Base-by-base conservation (phyloP, 176 grass and related monocot genomes). In the Melocanna baccifera region DNA sequence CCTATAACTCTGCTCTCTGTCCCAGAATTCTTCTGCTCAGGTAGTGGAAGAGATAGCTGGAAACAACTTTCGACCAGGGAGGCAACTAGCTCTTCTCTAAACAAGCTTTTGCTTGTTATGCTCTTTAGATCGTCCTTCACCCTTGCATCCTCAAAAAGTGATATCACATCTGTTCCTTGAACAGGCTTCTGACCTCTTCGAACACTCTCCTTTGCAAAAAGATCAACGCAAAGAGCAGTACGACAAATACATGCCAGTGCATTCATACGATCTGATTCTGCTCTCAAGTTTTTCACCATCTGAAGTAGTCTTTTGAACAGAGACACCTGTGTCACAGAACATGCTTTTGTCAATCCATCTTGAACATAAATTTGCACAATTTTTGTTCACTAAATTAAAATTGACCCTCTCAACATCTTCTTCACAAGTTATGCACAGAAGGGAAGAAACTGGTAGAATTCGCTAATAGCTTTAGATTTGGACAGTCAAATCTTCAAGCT, bases 1-100 rank as follows among this genome's bases (percentile, higher is more conserved):
- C 96, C 96, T 74, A 99, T 99, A 78, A 99, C 96, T 86, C 96
- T 95, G 75, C 91, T 93, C 86, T 99, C 93, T 14, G 91, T 99
- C 81, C 96, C 93, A 81, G 96, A 96, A 76, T 99, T 95, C 28
- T 90, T 99, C 79, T 90, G 90, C 78, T 99, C 96, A 7, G 96
- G 96, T 47, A 94, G 76, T 47, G 93, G 93, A 89, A 99, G 96
- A 55, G 93, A 99, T 78, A 99, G 86, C 84, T 99, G 96, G 62
- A 99, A 99, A 89, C 96, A 96, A 88, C 96, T 99, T 91, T 95
- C 93, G 13, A 98, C 96, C 30, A 98, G 77, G 51, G 91, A 95
- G 47, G 96, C 96, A 51, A 98, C 96, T 73, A 98, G 77, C 75
- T 95, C 91, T 78, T 99, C 96, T 83, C 96, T 94, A 81, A 99